Base-by-base conservation (phyloP, 1,284 basidiomycete species). In the Ceratobasidium sp. region DNA sequence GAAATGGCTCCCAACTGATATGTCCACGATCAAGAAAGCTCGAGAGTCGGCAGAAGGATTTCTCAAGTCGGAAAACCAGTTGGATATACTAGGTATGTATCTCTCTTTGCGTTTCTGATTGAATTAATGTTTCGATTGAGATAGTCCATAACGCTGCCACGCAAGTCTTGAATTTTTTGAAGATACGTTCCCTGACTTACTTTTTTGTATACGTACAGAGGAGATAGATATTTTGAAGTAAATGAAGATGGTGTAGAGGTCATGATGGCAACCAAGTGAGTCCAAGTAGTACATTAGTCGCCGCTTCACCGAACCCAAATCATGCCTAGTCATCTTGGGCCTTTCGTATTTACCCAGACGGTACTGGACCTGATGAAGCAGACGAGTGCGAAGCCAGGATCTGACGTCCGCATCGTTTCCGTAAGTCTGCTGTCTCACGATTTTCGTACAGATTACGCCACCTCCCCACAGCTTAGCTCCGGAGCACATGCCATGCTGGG, bases 191-290 rank as follows among this genome's bases (percentile, higher is more conserved):
- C 15, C 9, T 5, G 34, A 43, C 17, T 62, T 3, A 15, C 56
- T 40, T 40, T 40, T 40, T 59, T 1, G 32, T n/a, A 7, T 37
- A 40, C 43, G 0, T 43, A 6, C 43, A 62, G 59, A n/a, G 19
- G 22, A 7, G 25, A 15, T 11, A 9, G 43, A 13, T n/a, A 37
- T 37, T 67, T 34, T 37, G 49, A 34, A 13, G 13, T 52, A n/a
- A 67, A 67, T 49, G 65, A 67, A 25, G 65, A 67, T 37, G 65
- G 65, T 0, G 32, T 67, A 17, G 65, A 67, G 19, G 15, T 13
- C 9, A 52, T 22, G 29, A 67, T 67, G 65, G 65, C 65, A 9
- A 37, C 19, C 8, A 51, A 67, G 65, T 67, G 37, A 46, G 64
- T 46, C 11, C n/a, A 46, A 11, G 1, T 56, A 5, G 22, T 56